Base-by-base conservation (phyloP, 139 green algal species). In the Edaphochlamys debaryana region DNA sequence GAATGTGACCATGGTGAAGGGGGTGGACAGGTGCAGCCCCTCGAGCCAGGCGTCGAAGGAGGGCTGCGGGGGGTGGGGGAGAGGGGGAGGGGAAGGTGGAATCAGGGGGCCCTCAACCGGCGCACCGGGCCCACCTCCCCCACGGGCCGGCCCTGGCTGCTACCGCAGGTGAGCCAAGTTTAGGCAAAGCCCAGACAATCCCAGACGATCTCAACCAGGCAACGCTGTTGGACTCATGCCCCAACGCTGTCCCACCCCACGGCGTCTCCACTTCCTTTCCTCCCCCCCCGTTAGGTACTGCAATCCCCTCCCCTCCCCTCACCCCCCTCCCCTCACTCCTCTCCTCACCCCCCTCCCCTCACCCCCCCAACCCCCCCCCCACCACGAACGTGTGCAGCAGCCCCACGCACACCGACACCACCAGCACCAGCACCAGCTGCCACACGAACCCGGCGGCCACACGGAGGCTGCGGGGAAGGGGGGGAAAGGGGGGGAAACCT, bases 1-100 rank as follows among this genome's bases (percentile, higher is more conserved):
- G 75, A 93, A 93, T 0, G 87, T 92, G 56, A 90, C 82, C n/a
- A 88, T 87, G 68, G 29, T 76, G 69, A 30, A 76, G 13, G 69
- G 69, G 6, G n/a, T 41, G 42, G 37, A 42, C 15, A 76, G 69
- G 13, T 41, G 69, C 2, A 30, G 23, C 3, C 30, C 69, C 42
- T 42, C 29, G 30, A 76, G 69, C 9, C 60, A 45, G 29, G 7
- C 2, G 0, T 40, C 17, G 41, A n/a, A 15, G 8, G 4, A 42
- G 11, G 69, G 69, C 69, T 76, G 69, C 42, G 38, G 25, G 3
- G 41, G 20, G 1, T 5, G 5, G 36, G 66, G 36, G 11, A 13
- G 17, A n/a, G 64, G 36, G 36, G 34, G 64, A 22, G 30, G n/a
- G n/a, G n/a, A n/a, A n/a, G n/a, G n/a, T n/a, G n/a, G n/a, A n/a